Conservation (phyloP, 2,329 filamentous ascomycete genomes). For the Helicocarpus griseus region DNA sequence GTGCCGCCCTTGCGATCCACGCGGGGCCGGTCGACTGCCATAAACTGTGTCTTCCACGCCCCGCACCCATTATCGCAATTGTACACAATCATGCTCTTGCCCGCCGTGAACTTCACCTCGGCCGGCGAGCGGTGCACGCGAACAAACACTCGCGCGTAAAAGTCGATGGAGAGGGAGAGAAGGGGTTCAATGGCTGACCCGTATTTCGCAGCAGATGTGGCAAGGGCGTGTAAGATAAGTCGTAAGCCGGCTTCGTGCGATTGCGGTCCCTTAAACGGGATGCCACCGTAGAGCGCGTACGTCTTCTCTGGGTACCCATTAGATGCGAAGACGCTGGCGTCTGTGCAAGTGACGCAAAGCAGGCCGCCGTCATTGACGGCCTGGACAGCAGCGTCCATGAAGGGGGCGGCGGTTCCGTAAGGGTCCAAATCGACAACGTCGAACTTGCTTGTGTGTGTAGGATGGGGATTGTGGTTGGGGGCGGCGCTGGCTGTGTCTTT, state of each 20-base stretch:
- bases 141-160: slow-evolving; percentile 85
- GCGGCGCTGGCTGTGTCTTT: no score
- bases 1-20: slow-evolving; percentile 60
- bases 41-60: slow-evolving; percentile 74
- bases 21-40: slow-evolving; percentile 59
- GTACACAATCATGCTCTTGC: slow-evolving; percentile 88
- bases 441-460: slow-evolving; percentile 48
- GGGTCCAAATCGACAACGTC: slow-evolving; percentile 96
- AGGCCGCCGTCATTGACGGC: slow-evolving; percentile 79
- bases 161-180: slow-evolving; percentile 89
- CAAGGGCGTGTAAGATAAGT: slow-evolving; percentile 73
- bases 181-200: slow-evolving; percentile 83
- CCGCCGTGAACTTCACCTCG: slow-evolving; percentile 80
- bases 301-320: slow-evolving; percentile 91
- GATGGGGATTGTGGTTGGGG: slow-evolving; percentile 27
- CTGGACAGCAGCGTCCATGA: slow-evolving; percentile 84
- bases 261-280: slow-evolving; percentile 72
- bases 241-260: slow-evolving; percentile 86
- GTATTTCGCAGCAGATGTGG: slow-evolving; percentile 71
- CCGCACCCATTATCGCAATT: slow-evolving; percentile 85
- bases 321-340: slow-evolving; percentile 90
- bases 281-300: slow-evolving; percentile 84
- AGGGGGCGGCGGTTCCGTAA: slow-evolving; percentile 86
- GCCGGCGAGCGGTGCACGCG: slow-evolving; percentile 68
- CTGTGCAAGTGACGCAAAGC: slow-evolving; percentile 91